Evolutionary conservation across 257 asterid species (phyloP).

Genomic region (Petrea volubilis): DNA sequence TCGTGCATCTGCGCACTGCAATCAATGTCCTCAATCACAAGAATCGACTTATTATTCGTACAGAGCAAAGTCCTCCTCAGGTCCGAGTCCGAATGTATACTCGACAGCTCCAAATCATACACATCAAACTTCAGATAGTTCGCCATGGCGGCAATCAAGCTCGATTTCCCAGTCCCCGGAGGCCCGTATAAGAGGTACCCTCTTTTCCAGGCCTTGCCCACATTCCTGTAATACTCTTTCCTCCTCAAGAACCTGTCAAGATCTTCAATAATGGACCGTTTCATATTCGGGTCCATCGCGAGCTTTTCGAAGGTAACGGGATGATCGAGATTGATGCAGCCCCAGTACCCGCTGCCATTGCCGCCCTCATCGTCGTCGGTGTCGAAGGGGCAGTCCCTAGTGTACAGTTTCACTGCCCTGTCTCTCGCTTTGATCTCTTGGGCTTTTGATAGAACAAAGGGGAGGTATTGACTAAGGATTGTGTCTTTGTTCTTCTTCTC

Average conservation of each 20-base stretch:
- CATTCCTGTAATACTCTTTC: conserved; percentile 69
- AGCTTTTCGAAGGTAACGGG: conserved; percentile 70
- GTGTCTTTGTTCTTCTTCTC: conserved; percentile 32
- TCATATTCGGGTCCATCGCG: conserved; percentile 68
- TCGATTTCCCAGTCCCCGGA: conserved; percentile 90
- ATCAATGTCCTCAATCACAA: conserved; percentile 82
- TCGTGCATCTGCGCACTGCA: conserved; percentile 68
- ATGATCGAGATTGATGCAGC: conserved; percentile 64
- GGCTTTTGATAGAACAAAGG: conserved; percentile 52
- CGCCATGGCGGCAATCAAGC: conserved; percentile 83
- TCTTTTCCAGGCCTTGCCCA: conserved; percentile 91
- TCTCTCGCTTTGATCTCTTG: conserved; percentile 48
- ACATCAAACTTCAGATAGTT: conserved; percentile 72
- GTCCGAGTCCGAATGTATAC: conserved; percentile 54
- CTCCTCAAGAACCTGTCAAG: conserved; percentile 74
- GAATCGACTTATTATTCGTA: conserved; percentile 61
- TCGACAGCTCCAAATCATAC: conserved; percentile 69
- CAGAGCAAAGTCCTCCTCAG: conserved; percentile 61
- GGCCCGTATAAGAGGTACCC: conserved; percentile 86
- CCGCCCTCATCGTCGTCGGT: conserved; percentile 47
- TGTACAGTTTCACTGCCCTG: conserved; percentile 58
- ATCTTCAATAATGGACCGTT: conserved; percentile 54
- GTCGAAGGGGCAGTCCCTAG: conserved; percentile 52
- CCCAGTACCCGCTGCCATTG: conserved; percentile 64
- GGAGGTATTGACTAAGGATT: conserved; percentile 56